Evolutionary conservation across 352 stramenopile species (phyloP).

Genomic region (Pythium coloratum): DNA sequence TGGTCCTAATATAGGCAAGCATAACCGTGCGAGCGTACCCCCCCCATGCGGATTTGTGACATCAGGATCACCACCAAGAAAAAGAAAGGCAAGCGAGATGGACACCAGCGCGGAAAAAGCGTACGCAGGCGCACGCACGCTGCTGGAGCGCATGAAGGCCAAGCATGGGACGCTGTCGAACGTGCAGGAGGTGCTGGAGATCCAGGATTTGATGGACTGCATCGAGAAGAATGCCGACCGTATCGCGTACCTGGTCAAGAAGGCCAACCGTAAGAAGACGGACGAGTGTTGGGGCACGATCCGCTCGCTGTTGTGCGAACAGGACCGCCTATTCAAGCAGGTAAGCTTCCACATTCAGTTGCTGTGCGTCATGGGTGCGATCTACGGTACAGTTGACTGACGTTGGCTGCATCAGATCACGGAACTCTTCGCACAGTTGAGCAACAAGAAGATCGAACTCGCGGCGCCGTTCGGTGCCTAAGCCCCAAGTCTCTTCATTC

Average conservation of each 20-base stretch:
- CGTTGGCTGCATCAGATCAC: constrained; percentile 8
- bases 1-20: background rate
- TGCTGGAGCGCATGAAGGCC: constrained; percentile 23
- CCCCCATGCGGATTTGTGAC: background rate
- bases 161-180: constrained; percentile 19
- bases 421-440: constrained; percentile 23
- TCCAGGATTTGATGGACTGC: constrained; percentile 68
- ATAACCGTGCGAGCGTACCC: background rate
- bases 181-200: constrained; percentile 48
- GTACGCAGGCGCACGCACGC: constrained; percentile 13
- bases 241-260: constrained; percentile 53
- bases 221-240: constrained; percentile 72
- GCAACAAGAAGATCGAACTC: constrained; percentile 16
- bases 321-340: constrained; percentile 35
- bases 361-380: background rate
- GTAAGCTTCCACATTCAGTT: constrained; percentile 8
- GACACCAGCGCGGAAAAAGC: constrained; percentile 5
- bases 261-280: constrained; percentile 30
- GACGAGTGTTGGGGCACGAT: constrained; percentile 26
- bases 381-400: constrained; percentile 1
- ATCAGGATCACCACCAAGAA: background rate
- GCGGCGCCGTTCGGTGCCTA: background rate
- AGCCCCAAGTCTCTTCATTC: background rate
- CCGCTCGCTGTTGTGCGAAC: constrained; percentile 58
- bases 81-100: constrained; percentile 2